Evolutionary conservation across 768 basidiomycete species (phyloP), one percentile per base, ranked within the genome.

Genomic region (Termitomyces heimii): DNA sequence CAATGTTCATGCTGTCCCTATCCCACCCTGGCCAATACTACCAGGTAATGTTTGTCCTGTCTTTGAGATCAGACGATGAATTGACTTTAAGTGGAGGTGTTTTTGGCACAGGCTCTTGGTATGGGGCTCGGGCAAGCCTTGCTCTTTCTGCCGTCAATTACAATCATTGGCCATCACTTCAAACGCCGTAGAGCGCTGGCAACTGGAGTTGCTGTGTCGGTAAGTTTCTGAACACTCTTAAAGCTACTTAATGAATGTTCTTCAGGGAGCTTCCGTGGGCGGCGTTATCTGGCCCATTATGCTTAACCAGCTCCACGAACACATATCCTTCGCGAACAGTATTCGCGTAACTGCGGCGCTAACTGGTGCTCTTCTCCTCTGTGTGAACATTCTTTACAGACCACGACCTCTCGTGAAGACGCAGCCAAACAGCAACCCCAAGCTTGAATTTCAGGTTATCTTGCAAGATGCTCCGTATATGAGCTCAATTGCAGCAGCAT

Each of bases 61-160:
- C 12, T n/a, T 29, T 52, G 51, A 13, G 39, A 1, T n/a, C 5
- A 16, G 5, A 26, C n/a, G 10, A 8, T 28, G n/a, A 32, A 35
- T 28, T 24, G 16, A 32, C 54, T 57, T 10, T 46, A 66, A 51
- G 44, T 47, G 60, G 59, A 80, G 72, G 70, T 81, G 18, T 82
- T 84, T 63, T 68, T 84, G 13, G 69, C 79, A 0, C 82, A 85
- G 67, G 82, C 76, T 4, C 68, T 85, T n/a, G 82, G 79, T n/a
- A 77, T 81, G 69, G 83, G 82, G 2, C 53, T 74, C 8, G 78
- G 78, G 3, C 71, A 76, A 39, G 77, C 80, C 1, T 62, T 81
- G 24, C 67, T 80, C 26, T 82, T 80, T 68, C 64, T 82, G 24
- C 83, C 82, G 1, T 76, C 81, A 3, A 66, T 81, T 45, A 73